Evolutionary conservation across 345 rosid species (phyloP).

Genomic region (Brassica napus): Da-Ae NC_063436.1:6260501-6261000

Average conservation of each 20-base stretch:
- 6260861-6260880: constrained; percentile 95
- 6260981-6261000: constrained; percentile 83
- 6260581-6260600: constrained; percentile 80
- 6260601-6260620: constrained; percentile 99
- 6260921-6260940: constrained; percentile 89
- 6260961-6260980: constrained; percentile 96
- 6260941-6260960: constrained; percentile 94
- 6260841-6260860: constrained; percentile 88
- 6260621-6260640: constrained; percentile 99
- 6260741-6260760: constrained; percentile 99
- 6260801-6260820: constrained; percentile 97
- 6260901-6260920: constrained; percentile 97
- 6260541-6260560: constrained; percentile 95
- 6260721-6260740: constrained; percentile 99
- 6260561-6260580: constrained; percentile 79
- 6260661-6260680: constrained; percentile 98
- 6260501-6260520: constrained; percentile 80
- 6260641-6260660: constrained; percentile 96
- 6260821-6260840: constrained; percentile 94
- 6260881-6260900: constrained; percentile 97
- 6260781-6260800: constrained; percentile 87
- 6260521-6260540: constrained; percentile 92
- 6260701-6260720: constrained; percentile 96
- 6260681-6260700: constrained; percentile 99
- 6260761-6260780: constrained; percentile 96